A percentile compares a stretch with the other conserved stretches of the same genome.
Evolutionary conservation across 345 rosid species (phyloP).

Genomic region (Populus simonii): DNA sequence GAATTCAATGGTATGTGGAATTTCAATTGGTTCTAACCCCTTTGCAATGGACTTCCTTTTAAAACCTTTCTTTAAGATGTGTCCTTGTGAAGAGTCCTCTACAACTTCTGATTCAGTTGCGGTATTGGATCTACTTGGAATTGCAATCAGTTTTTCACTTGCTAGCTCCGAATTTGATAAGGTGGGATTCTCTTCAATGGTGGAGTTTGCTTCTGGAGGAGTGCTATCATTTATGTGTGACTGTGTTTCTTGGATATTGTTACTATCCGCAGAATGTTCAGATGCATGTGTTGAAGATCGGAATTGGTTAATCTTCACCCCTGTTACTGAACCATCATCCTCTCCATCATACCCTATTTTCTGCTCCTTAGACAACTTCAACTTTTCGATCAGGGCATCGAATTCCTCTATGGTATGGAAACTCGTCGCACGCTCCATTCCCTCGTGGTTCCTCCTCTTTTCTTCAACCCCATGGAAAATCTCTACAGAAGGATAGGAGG

Average conservation of each 20-base stretch:
- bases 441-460: neutral
- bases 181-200: neutral
- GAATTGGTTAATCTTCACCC: neutral
- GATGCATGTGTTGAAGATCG: neutral
- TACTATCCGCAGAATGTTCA: too few relatives aligned
- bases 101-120: neutral
- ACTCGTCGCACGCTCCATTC: constrained; percentile 13
- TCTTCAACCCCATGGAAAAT: constrained; percentile 2
- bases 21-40: constrained; percentile 24
- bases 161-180: constrained; percentile 1
- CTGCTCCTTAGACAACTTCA: constrained; percentile 5
- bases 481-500: neutral
- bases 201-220: constrained; percentile 7
- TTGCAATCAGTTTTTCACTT: constrained; percentile 1
- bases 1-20: constrained; percentile 32
- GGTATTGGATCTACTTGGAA: too few relatives aligned
- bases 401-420: constrained; percentile 42
- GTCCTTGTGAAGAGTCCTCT: constrained; percentile 7
- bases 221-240: neutral
- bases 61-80: constrained; percentile 12
- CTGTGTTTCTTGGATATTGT: too few relatives aligned
- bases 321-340: neutral
- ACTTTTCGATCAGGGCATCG: constrained; percentile 27
- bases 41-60: constrained; percentile 36
- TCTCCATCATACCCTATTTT: neutral